Conservation (phyloP, 495 filamentous ascomycete genomes). For the Penicillium argentinense region DNA sequence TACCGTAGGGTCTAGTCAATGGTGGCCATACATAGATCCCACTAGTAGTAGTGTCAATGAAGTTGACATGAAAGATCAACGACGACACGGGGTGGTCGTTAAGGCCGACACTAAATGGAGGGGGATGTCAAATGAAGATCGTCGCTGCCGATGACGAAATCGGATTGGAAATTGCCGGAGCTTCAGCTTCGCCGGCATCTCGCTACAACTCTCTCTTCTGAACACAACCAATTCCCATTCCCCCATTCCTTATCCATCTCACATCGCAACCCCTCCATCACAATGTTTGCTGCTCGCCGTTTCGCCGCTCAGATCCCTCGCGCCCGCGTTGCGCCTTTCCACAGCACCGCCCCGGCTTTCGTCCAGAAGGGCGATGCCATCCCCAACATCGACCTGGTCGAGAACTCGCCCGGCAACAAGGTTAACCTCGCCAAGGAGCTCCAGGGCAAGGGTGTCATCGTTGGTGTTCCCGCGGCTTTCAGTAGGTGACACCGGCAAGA, state of each 20-base stretch:
- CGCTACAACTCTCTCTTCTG: background rate
- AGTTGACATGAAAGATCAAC: too few relatives aligned
- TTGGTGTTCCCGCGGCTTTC: constrained; percentile 91
- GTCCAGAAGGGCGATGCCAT: constrained; percentile 62
- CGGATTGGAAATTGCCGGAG: background rate
- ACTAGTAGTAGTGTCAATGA: too few relatives aligned
- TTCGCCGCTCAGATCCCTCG: constrained; percentile 36
- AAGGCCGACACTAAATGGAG: too few relatives aligned
- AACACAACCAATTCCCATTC: constrained; percentile 1
- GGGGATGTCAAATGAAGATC: background rate
- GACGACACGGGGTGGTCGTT: too few relatives aligned
- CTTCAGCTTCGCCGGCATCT: too few relatives aligned
- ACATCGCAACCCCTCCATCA: constrained; percentile 7
- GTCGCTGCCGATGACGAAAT: constrained; percentile 2
- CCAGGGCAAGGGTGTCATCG: constrained; percentile 69
- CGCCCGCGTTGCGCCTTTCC: constrained; percentile 44
- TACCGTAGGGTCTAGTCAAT: too few relatives aligned
- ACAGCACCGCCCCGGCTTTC: constrained; percentile 55
- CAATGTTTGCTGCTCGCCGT: constrained; percentile 50
- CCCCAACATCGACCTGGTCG: constrained; percentile 59
- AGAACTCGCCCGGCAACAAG: constrained; percentile 71
- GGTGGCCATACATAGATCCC: too few relatives aligned
- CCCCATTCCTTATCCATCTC: background rate
- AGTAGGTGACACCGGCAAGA: constrained; percentile 50
- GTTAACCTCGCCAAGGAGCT: constrained; percentile 81